Conservation (phyloP, 805 yeast species). For the Schwanniomyces vanrijiae region DNA sequence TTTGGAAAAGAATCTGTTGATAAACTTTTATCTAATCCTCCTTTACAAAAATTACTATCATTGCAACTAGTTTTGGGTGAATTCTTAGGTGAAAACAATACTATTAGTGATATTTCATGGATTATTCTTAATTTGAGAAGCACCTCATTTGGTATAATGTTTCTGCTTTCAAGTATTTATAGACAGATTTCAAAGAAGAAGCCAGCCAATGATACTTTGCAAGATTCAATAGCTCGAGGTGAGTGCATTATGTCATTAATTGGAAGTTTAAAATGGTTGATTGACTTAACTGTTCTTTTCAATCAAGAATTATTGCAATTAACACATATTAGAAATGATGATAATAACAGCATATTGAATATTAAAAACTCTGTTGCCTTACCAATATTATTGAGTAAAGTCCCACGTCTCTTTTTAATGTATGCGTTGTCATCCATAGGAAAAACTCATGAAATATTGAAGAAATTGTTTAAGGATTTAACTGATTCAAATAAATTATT, state of each 20-base stretch:
- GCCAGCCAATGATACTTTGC: conserved; percentile 49
- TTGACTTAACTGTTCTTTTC: conserved; percentile 70
- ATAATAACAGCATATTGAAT: conserved; percentile 18
- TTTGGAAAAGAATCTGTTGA: conserved; percentile 74
- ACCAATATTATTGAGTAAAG: conserved; percentile 64
- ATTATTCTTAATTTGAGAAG: conserved; percentile 66
- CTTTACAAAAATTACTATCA: conserved; percentile 69
- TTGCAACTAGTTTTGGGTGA: conserved; percentile 68
- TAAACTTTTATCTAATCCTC: conserved; percentile 71
- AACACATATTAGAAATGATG: conserved; percentile 19
- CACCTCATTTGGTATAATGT: conserved; percentile 68
- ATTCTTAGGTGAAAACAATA: conserved; percentile 25
- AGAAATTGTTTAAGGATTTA: conserved; percentile 55
- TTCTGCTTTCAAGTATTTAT: conserved; percentile 57
- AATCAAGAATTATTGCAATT: conserved; percentile 70
- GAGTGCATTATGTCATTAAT: conserved; percentile 60
- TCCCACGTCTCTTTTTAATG: conserved; percentile 65
- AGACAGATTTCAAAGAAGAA: conserved; percentile 67
- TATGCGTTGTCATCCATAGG: conserved; percentile 68
- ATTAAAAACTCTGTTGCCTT: conserved; percentile 45
- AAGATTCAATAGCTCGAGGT: conserved; percentile 57
- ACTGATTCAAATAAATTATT: conserved; percentile 39
- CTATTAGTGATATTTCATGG: conserved; percentile 55
- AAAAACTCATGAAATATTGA: conserved; percentile 56
- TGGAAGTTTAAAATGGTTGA: conserved; percentile 86